phyloP scores from a whole-genome alignment of 768 basidiomycete species.

The Suillus sp. region DNA sequence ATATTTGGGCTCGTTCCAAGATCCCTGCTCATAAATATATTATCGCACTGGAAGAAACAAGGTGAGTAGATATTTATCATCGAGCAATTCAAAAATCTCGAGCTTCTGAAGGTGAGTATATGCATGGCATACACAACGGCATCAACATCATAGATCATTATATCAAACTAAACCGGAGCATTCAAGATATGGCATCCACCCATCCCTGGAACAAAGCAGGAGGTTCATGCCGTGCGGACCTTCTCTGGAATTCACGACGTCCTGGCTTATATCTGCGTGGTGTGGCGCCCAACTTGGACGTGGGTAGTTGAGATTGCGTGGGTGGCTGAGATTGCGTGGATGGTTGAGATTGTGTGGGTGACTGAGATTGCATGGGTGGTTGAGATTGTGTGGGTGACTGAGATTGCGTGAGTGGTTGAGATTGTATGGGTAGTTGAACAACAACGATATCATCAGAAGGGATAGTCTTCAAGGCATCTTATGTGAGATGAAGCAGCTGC shows the following conservation, averaged over 20 bases:
- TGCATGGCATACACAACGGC: not conserved
- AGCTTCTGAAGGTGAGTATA: not conserved
- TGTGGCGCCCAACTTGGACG: not conserved
- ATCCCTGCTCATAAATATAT: not conserved
- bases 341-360: not conserved
- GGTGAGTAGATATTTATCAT: too few species aligned
- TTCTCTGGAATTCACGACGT: not conserved
- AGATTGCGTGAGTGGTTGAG: too few species aligned
- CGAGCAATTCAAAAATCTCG: not conserved
- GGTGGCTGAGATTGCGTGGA: too few species aligned
- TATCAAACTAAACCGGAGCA: not conserved
- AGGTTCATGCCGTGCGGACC: not conserved
- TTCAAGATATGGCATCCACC: not conserved
- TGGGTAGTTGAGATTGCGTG: not conserved
- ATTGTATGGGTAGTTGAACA: not conserved
- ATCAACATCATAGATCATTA: not conserved
- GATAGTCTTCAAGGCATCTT: not conserved
- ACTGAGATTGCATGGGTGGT: not conserved
- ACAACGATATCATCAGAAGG: not conserved
- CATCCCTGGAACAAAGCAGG: conserved; percentile 1
- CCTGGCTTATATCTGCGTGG: not conserved
- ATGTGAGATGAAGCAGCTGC: not conserved
- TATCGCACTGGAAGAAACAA: not conserved
- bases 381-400: too few species aligned
- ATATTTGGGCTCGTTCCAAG: not conserved